phyloP scores from a whole-genome alignment of 1,139 yeast genomes.

The Pichia sp. region DNA sequence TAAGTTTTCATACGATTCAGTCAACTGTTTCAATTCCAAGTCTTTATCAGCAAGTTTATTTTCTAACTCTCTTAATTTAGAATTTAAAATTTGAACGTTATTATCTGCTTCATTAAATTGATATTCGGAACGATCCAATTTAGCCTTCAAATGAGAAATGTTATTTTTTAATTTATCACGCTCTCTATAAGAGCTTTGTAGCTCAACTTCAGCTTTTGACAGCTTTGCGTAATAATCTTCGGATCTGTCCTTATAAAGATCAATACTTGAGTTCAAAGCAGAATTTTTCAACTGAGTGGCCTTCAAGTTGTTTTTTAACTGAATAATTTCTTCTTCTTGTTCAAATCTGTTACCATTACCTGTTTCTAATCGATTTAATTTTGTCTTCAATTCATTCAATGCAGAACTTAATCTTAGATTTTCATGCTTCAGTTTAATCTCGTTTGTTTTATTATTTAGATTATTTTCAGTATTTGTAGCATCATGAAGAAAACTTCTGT shows the following conservation, averaged over 20 bases:
- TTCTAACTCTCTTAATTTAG: conserved; percentile 49
- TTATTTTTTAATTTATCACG: conserved; percentile 54
- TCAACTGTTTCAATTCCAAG: conserved; percentile 48
- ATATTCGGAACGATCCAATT: conserved; percentile 47
- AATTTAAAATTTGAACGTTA: conserved; percentile 50
- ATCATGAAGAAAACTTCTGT: conserved; percentile 1
- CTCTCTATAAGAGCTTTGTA: conserved; percentile 53
- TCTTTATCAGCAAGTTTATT: conserved; percentile 53
- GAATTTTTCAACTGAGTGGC: conserved; percentile 43
- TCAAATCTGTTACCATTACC: conserved; percentile 24
- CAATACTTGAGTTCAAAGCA: conserved; percentile 50
- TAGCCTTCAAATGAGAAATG: conserved; percentile 47
- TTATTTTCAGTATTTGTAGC: conserved; percentile 9
- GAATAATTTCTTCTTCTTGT: conserved; percentile 33
- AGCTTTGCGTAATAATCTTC: conserved; percentile 70
- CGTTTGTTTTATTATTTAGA: conserved; percentile 5
- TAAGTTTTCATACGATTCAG: conserved; percentile 37
- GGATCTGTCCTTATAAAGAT: conserved; percentile 63
- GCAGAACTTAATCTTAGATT: conserved; percentile 30
- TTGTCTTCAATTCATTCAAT: conserved; percentile 30
- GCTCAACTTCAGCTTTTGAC: conserved; percentile 75
- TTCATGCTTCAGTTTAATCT: conserved; percentile 29
- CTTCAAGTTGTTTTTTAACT: conserved; percentile 46
- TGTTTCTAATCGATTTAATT: conserved; percentile 26
- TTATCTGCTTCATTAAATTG: conserved; percentile 58